Percentiles rank a stretch among this genome's conserved stretches.
These are phyloP conservation scores for Gynochthodes officinalis DNA, from an alignment of 257 asterid species.

Conservation along the genomic window DNA sequence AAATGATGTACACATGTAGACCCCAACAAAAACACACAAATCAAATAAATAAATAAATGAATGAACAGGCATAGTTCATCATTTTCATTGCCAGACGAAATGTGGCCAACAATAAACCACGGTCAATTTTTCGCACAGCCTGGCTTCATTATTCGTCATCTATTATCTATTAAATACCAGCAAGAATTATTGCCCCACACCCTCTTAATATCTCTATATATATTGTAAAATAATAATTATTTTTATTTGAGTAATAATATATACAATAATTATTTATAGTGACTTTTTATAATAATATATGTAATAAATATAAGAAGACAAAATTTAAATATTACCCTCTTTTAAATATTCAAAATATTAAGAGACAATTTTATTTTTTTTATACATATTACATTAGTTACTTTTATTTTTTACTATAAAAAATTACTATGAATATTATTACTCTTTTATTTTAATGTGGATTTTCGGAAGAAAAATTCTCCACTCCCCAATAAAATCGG, in stretches of 20 bases:
- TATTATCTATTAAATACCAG: constrained; percentile 5
- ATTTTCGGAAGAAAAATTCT: not conserved
- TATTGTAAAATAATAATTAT: too few relatives aligned
- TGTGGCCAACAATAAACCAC: constrained; percentile 25
- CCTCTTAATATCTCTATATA: too few relatives aligned
- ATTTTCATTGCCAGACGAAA: not conserved
- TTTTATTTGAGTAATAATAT: too few relatives aligned
- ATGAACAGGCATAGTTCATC: too few relatives aligned
- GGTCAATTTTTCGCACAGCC: constrained; percentile 21
- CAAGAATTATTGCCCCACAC: not conserved
- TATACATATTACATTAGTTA: too few relatives aligned
- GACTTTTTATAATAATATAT: too few relatives aligned
- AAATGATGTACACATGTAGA: not conserved
- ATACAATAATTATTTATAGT: too few relatives aligned
- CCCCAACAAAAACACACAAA: not conserved
- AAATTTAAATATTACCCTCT: too few relatives aligned
- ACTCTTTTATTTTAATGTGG: not conserved
- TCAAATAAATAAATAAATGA: too few relatives aligned
- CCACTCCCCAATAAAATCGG: not conserved
- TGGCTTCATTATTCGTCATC: constrained; percentile 21
- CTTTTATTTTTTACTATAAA: not conserved
- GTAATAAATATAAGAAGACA: too few relatives aligned
- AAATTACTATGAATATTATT: not conserved
- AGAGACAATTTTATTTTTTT: too few relatives aligned
- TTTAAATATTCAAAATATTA: too few relatives aligned